phyloP scores from a whole-genome alignment of 305 asterid species.

The Fraxinus albicans region DNA sequence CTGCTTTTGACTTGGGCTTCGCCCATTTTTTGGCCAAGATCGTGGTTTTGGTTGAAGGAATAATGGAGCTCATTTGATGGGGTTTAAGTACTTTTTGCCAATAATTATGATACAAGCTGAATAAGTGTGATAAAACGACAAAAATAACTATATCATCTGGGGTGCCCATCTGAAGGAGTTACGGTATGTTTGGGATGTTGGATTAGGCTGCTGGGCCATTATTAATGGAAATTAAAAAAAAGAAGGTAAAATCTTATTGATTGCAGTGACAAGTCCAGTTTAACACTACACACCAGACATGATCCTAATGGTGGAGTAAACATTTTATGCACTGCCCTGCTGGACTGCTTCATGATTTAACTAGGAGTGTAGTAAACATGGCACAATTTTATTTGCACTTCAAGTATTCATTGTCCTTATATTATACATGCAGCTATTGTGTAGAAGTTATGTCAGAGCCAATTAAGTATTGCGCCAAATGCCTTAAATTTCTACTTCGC shows the following conservation, averaged over 20 bases:
- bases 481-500: background rate
- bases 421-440: background rate
- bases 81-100: conserved; percentile 1
- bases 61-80: conserved; percentile 2
- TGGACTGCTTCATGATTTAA: background rate
- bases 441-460: background rate
- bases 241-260: background rate
- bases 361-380: background rate
- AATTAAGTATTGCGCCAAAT: background rate
- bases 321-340: background rate
- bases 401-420: background rate
- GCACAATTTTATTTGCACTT: background rate
- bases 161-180: background rate
- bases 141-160: background rate
- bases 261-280: background rate
- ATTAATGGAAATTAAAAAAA: background rate
- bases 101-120: background rate
- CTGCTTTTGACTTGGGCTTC: conserved; percentile 10
- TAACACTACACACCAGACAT: background rate
- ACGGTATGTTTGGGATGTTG: background rate
- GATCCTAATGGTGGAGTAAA: background rate
- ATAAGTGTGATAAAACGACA: background rate
- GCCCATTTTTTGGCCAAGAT: background rate
- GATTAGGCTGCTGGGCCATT: background rate
- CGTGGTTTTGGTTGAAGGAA: conserved; percentile 1